Evolutionary conservation across 2,329 filamentous ascomycete genomes (phyloP).

Genomic region (Talaromyces pinophilus): DNA sequence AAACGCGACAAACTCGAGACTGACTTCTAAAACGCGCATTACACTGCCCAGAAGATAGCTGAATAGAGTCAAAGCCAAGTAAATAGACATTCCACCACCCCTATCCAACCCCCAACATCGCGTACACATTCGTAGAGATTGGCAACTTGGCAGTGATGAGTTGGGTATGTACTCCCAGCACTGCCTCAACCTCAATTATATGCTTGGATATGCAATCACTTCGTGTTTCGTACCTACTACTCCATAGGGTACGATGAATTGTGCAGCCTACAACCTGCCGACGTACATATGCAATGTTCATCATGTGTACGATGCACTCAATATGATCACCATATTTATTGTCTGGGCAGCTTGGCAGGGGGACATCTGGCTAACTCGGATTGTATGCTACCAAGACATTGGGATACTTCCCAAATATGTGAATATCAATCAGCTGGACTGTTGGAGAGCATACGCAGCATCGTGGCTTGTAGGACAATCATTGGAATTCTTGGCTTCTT

Average conservation of each 20-base stretch:
- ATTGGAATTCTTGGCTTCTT: slow-evolving; percentile 14
- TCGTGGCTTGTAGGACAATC: slow-evolving; percentile 9
- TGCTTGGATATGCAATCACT: background rate
- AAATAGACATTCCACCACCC: background rate
- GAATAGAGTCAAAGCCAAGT: background rate
- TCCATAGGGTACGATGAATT: background rate
- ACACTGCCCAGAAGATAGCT: background rate
- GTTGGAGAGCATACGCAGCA: background rate
- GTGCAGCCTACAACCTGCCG: background rate
- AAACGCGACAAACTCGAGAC: background rate
- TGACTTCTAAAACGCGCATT: background rate
- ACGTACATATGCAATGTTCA: background rate
- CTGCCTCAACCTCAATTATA: background rate
- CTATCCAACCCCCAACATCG: background rate
- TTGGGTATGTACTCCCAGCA: slow-evolving; percentile 6
- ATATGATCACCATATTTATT: slow-evolving; percentile 20
- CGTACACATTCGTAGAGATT: background rate
- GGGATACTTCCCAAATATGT: slow-evolving; percentile 6
- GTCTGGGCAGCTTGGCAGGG: slow-evolving; percentile 22
- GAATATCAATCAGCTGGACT: slow-evolving; percentile 7
- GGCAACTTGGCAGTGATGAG: slow-evolving; percentile 5
- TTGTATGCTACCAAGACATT: slow-evolving; percentile 13
- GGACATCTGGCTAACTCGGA: background rate
- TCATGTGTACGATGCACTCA: background rate
- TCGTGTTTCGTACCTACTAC: too few species aligned